Evolutionary conservation across 2,329 filamentous ascomycete genomes (phyloP).

Genomic region (Aureobasidium sp.): DNA sequence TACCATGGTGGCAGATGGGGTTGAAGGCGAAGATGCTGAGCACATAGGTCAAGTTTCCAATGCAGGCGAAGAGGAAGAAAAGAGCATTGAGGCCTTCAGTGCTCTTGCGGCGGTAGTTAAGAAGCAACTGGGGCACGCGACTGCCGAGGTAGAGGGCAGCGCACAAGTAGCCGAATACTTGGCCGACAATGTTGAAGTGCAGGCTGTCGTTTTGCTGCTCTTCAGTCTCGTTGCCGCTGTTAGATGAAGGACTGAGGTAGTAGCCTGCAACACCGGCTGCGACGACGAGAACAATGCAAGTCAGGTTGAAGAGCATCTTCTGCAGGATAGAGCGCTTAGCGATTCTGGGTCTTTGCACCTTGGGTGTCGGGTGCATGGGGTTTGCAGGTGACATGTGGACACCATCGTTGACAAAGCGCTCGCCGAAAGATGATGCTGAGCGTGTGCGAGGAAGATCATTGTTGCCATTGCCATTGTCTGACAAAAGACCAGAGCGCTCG

Average conservation of each 20-base stretch:
- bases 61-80: conserved; percentile 93
- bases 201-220: conserved; percentile 44
- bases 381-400: conserved; percentile 74
- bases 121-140: conserved; percentile 78
- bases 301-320: conserved; percentile 63
- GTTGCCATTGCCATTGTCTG: conserved; percentile 25
- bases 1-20: conserved; percentile 52
- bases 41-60: conserved; percentile 91
- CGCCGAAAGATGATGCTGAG: conserved; percentile 35
- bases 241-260: conserved; percentile 57
- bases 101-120: conserved; percentile 87
- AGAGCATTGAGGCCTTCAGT: conserved; percentile 90
- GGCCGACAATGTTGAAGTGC: conserved; percentile 68
- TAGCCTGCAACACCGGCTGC: conserved; percentile 78
- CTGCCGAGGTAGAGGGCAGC: conserved; percentile 83
- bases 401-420: conserved; percentile 50
- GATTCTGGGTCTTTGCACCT: conserved; percentile 26
- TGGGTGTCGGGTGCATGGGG: conserved; percentile 58
- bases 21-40: conserved; percentile 87
- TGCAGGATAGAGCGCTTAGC: conserved; percentile 37
- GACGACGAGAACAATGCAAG: conserved; percentile 73
- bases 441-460: conserved; percentile 21
- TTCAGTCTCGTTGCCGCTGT: conserved; percentile 21
- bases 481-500: conserved; percentile 31
- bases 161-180: conserved; percentile 90